Evolutionary conservation across 257 asterid species (phyloP).

Genomic region (Penstemon eatonii): DNA sequence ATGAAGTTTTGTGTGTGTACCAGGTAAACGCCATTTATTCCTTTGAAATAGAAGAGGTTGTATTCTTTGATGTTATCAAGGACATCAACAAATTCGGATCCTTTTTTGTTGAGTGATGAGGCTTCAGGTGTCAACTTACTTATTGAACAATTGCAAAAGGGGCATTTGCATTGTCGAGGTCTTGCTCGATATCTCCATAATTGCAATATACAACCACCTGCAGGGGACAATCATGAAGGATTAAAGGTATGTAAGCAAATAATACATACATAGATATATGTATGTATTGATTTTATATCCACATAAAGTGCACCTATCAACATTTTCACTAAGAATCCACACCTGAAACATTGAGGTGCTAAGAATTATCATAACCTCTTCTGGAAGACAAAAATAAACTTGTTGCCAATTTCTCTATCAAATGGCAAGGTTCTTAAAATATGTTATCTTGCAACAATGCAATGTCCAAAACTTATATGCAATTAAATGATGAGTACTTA

Average conservation of each 20-base stretch:
- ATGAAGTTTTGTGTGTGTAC: background rate
- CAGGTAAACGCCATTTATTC: conserved; percentile 15
- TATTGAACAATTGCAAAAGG: conserved; percentile 25
- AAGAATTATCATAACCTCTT: background rate
- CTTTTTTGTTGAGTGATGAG: conserved; percentile 5
- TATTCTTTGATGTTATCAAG: conserved; percentile 22
- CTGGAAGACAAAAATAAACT: background rate
- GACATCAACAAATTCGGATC: conserved; percentile 18
- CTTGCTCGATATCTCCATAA: conserved; percentile 22
- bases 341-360: background rate
- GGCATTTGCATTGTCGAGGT: conserved; percentile 23
- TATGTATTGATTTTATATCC: too few relatives aligned
- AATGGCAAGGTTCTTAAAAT: too few relatives aligned
- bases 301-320: background rate
- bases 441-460: too few relatives aligned
- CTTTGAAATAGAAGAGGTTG: conserved; percentile 21
- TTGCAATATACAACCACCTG: conserved; percentile 30
- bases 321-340: background rate
- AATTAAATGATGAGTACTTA: too few relatives aligned
- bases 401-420: too few relatives aligned
- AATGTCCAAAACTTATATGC: background rate
- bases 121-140: conserved; percentile 24
- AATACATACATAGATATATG: too few relatives aligned
- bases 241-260: too few relatives aligned
- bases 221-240: background rate